Percentiles rank a stretch among this genome's conserved stretches.
Conservation (phyloP, 2,329 filamentous ascomycete genomes). For the Arthrobotrys musiformis region DNA sequence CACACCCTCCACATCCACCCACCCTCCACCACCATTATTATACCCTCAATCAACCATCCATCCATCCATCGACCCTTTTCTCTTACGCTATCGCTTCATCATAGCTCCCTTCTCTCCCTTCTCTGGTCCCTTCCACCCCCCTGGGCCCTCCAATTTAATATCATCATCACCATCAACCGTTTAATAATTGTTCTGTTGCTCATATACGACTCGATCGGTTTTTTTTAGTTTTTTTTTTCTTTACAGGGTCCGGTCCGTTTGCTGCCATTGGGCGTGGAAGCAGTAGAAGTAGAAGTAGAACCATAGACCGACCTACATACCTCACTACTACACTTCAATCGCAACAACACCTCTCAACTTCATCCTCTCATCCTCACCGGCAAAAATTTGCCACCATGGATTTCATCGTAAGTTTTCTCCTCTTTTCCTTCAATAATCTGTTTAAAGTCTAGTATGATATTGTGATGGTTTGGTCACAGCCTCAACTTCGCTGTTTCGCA, state of each 20-base stretch:
- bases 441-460: no score
- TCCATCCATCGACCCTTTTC: constrained; percentile 32
- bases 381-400: constrained; percentile 55
- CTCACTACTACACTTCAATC: neutral
- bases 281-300: neutral
- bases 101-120: constrained; percentile 1
- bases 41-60: constrained; percentile 3
- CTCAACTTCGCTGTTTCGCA: constrained; percentile 12
- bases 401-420: constrained; percentile 55
- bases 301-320: neutral
- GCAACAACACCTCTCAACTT: neutral
- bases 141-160: neutral
- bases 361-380: constrained; percentile 3
- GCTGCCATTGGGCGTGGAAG: neutral
- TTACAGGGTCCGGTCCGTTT: neutral
- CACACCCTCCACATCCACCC: neutral
- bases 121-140: constrained; percentile 31
- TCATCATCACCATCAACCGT: neutral
- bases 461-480: constrained; percentile 3
- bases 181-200: neutral
- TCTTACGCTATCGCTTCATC: constrained; percentile 35
- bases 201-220: neutral
- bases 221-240: neutral
- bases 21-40: neutral
- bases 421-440: neutral